Conservation (phyloP, 2,329 filamentous ascomycete species). For the Conoideocrella luteorostrata region DNA sequence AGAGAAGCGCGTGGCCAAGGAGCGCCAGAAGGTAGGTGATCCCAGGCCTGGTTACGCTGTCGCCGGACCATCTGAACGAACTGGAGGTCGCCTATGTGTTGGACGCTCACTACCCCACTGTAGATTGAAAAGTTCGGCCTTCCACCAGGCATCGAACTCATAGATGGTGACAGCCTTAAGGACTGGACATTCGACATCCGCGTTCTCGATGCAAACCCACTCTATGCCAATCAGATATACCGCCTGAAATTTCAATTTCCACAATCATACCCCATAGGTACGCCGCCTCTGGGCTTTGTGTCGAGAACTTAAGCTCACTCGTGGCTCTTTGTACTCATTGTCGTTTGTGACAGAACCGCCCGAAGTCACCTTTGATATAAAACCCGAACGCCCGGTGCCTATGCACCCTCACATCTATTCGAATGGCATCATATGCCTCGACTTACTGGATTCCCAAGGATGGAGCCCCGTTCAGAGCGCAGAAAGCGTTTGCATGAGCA, state of each 20-base stretch:
- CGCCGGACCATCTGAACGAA: background rate
- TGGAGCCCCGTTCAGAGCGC: constrained; percentile 98
- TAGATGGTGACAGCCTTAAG: constrained; percentile 65
- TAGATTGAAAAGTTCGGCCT: constrained; percentile 50
- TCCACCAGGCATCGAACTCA: constrained; percentile 68
- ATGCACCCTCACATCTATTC: constrained; percentile 98
- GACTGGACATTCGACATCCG: constrained; percentile 91
- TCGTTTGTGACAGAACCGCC: constrained; percentile 63
- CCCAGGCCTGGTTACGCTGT: background rate
- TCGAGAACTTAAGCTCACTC: background rate
- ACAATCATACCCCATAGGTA: constrained; percentile 84
- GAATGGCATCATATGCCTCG: constrained; percentile 97
- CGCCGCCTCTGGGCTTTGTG: constrained; percentile 12
- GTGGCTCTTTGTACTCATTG: background rate
- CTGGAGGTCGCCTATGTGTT: constrained; percentile 1
- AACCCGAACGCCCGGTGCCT: constrained; percentile 64
- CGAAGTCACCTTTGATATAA: constrained; percentile 80
- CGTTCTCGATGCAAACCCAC: constrained; percentile 83
- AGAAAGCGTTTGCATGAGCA: constrained; percentile 92
- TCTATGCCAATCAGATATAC: constrained; percentile 76
- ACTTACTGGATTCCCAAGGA: constrained; percentile 78
- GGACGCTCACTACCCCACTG: constrained; percentile 14
- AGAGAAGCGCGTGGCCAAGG: constrained; percentile 22
- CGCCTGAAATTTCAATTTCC: constrained; percentile 84
- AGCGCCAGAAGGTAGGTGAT: constrained; percentile 20